Base-by-base conservation (phyloP, 495 filamentous ascomycete genomes). In the Podospora tetraspora region DNA sequence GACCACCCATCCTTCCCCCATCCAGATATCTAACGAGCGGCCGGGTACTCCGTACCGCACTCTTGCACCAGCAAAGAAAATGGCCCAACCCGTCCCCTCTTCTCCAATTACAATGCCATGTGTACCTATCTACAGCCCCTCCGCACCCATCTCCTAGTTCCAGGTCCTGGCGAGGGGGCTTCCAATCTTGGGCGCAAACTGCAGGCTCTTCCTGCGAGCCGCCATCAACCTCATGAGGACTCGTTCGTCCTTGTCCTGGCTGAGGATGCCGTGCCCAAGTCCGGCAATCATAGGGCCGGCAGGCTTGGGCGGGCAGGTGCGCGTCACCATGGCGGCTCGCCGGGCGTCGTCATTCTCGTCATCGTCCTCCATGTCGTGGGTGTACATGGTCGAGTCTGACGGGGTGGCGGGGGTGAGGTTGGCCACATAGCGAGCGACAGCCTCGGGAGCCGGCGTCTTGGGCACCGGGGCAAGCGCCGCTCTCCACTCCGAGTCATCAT, bases 201-300 rank as follows among this genome's bases (percentile, higher is more conserved):
- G 91, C 79, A 92, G 75, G 73, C 90, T 96, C 85, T 93, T 93
- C 57, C 93, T 83, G 62, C 91, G 80, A 0, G 91, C 92, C 52
- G 88, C 86, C 80, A 92, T 86, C 66, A 96, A 77, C 60, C 89
- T 84, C 78, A 87, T 82, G 68, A 89, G 81, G 16, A 94, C 78
- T 25, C 74, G 71, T 67, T 82, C 79, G 69, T 85, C 80, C 76
- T 82, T 82, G 57, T 80, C 75, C 59, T 67, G 68, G 43, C 74
- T 67, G 57, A 82, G 67, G 61, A 82, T 30, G 57, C 79, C 75
- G 25, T 68, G 66, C 25, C 76, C 79, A 11, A 76, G 71, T 61
- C 84, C 80, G 59, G 82, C 43, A 67, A 76, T 80, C 71, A 24
- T n/a, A 1, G 23, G 24, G 21, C 58, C 22, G 13, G 70, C 67